These are phyloP conservation scores for Tillandsia leiboldiana DNA, from an alignment of 176 grass and related monocot genomes.

Conservation along the genomic window DNA sequence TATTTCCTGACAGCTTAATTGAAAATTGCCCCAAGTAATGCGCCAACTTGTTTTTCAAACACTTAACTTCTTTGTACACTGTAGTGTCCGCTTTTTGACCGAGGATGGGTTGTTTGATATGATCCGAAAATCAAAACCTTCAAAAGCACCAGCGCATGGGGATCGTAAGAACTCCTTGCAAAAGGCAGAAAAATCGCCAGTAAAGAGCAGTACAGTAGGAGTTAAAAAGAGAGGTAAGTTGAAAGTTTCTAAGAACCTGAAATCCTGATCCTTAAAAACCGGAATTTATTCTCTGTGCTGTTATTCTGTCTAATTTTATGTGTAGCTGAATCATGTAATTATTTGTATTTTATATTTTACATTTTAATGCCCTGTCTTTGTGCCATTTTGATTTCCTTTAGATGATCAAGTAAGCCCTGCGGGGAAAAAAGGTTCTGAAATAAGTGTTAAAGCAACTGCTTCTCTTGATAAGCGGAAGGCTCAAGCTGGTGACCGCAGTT, in stretches of 20 bases:
- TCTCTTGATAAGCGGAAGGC: constrained; percentile 40
- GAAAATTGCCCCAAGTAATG: neutral
- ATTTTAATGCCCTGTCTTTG: neutral
- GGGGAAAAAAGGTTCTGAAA: constrained; percentile 46
- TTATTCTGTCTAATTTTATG: too few species aligned
- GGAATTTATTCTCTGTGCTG: too few species aligned
- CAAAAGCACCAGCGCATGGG: constrained; percentile 37
- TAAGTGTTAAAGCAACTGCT: constrained; percentile 31
- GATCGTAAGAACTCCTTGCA: constrained; percentile 36
- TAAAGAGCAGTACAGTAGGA: constrained; percentile 54
- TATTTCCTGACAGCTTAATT: constrained; percentile 27
- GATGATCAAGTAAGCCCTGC: constrained; percentile 34
- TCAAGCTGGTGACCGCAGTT: constrained; percentile 45
- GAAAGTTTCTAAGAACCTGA: constrained; percentile 2
- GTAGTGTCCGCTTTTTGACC: constrained; percentile 69
- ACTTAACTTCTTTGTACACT: constrained; percentile 21
- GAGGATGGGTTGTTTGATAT: constrained; percentile 97
- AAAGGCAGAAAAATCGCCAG: constrained; percentile 43
- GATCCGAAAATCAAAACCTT: constrained; percentile 79
- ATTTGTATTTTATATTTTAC: neutral
- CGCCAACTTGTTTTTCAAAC: constrained; percentile 18
- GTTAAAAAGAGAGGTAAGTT: constrained; percentile 54
- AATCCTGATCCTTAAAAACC: too few species aligned
- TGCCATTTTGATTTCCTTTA: constrained; percentile 31
- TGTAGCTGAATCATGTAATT: neutral